A percentile compares a stretch with the other conserved stretches of the same genome.
Evolutionary conservation across 768 basidiomycete species (phyloP).

Genomic region (Hygrophorus pudorinus): DNA sequence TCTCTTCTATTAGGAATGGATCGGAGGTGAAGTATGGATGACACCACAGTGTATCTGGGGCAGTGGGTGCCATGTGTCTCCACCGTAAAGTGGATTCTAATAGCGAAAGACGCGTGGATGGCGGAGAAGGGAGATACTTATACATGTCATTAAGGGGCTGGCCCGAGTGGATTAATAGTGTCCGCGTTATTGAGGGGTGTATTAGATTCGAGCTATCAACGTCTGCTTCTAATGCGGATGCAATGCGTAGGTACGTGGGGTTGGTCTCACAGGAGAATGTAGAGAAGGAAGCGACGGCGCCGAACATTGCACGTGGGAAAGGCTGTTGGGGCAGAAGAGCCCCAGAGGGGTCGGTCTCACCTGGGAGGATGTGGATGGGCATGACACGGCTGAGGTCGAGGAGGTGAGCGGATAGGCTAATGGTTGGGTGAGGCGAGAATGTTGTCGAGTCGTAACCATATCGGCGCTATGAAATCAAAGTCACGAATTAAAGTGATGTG

Average conservation of each 20-base stretch:
- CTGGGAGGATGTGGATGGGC: slow-evolving; percentile 84
- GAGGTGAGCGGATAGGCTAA: slow-evolving; percentile 58
- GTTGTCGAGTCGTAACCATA: slow-evolving; percentile 53
- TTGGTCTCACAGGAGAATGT: slow-evolving; percentile 80
- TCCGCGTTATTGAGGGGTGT: slow-evolving; percentile 29
- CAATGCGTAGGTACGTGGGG: slow-evolving; percentile 74
- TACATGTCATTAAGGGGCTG: slow-evolving; percentile 93
- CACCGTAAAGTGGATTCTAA: slow-evolving; percentile 77
- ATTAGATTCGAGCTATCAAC: too few species aligned
- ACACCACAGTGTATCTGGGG: slow-evolving; percentile 98
- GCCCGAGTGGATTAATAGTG: slow-evolving; percentile 78
- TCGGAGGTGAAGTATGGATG: slow-evolving; percentile 85
- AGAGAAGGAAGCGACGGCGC: slow-evolving; percentile 44
- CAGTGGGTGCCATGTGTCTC: slow-evolving; percentile 97
- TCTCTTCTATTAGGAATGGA: slow-evolving; percentile 80
- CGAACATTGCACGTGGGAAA: slow-evolving; percentile 87
- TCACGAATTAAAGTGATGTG: too few species aligned
- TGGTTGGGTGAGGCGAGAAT: slow-evolving; percentile 70
- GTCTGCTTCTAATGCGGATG: slow-evolving; percentile 14
- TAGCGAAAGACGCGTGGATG: slow-evolving; percentile 62
- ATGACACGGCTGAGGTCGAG: slow-evolving; percentile 67
- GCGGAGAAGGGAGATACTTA: slow-evolving; percentile 76
- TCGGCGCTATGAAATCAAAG: slow-evolving; percentile 39
- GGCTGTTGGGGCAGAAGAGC: slow-evolving; percentile 89
- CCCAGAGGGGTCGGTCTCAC: slow-evolving; percentile 80